Percentiles rank a stretch among this genome's conserved stretches.
Conservation (phyloP, 257 asterid genomes). For the Capsicum chinense region DNA sequence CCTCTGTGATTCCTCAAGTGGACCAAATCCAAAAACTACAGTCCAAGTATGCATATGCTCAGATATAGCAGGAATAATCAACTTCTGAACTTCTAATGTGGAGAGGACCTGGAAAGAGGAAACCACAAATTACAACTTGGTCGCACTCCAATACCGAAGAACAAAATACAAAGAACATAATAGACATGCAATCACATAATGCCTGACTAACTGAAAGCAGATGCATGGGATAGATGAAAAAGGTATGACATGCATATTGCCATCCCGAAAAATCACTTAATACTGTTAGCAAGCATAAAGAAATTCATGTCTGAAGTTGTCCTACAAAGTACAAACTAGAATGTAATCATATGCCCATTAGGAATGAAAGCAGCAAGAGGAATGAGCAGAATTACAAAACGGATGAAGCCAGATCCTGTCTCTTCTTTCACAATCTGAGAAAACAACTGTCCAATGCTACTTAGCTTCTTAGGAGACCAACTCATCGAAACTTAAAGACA, state of each 20-base stretch:
- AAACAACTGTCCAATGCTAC: neutral
- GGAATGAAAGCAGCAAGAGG: conserved; percentile 15
- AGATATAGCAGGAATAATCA: conserved; percentile 87
- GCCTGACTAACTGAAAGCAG: conserved; percentile 12
- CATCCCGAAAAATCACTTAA: conserved; percentile 2
- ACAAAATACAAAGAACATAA: conserved; percentile 17
- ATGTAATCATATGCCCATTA: neutral
- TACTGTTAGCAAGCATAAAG: conserved; percentile 7
- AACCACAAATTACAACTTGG: conserved; percentile 23
- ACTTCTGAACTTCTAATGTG: conserved; percentile 63
- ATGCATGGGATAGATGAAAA: conserved; percentile 13
- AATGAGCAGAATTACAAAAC: conserved; percentile 10
- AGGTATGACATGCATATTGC: conserved; percentile 26
- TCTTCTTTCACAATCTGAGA: neutral
- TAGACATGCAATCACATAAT: conserved; percentile 4
- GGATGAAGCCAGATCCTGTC: neutral
- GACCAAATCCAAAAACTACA: conserved; percentile 68
- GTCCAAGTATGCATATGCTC: conserved; percentile 90
- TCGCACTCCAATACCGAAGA: neutral
- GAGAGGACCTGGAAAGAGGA: conserved; percentile 63
- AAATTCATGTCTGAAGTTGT: neutral
- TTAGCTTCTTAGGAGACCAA: neutral
- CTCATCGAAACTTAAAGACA: neutral
- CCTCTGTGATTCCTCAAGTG: conserved; percentile 61
- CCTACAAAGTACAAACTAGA: conserved; percentile 15